Conservation (phyloP, 2,329 filamentous ascomycete genomes). For the Penicillium sp. region DNA sequence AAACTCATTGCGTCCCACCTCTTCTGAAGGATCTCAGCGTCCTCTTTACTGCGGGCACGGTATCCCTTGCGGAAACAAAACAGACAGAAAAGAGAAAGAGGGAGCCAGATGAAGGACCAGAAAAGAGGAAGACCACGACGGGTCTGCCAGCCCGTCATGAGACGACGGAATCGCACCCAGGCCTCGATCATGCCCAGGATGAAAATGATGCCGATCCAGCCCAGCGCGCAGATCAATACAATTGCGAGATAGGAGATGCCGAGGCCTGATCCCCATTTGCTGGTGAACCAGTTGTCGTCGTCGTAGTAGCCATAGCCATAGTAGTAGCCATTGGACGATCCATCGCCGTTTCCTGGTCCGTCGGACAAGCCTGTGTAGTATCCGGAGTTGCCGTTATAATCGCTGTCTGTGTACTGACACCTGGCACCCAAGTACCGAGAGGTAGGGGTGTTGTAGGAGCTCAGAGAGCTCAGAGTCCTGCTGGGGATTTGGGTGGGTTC, state of each 20-base stretch:
- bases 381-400: background rate
- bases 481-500: slow-evolving; percentile 25
- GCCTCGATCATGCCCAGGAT: slow-evolving; percentile 25
- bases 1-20: slow-evolving; percentile 23
- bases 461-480: slow-evolving; percentile 16
- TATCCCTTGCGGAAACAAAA: slow-evolving; percentile 24
- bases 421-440: slow-evolving; percentile 10
- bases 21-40: slow-evolving; percentile 20
- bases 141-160: slow-evolving; percentile 30
- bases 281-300: slow-evolving; percentile 19
- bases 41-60: slow-evolving; percentile 22
- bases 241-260: slow-evolving; percentile 23
- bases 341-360: background rate
- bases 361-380: background rate
- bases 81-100: slow-evolving; percentile 18
- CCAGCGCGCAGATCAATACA: slow-evolving; percentile 18
- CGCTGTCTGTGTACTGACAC: slow-evolving; percentile 11
- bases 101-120: slow-evolving; percentile 22
- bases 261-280: slow-evolving; percentile 9
- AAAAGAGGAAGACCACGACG: slow-evolving; percentile 26
- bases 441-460: slow-evolving; percentile 13
- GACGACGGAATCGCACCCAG: slow-evolving; percentile 26
- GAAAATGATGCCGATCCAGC: slow-evolving; percentile 24
- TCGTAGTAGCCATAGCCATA: slow-evolving; percentile 6
- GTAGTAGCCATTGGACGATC: background rate